Conservation (phyloP, 179 eudicot species). For the Pouteria campechiana region DNA sequence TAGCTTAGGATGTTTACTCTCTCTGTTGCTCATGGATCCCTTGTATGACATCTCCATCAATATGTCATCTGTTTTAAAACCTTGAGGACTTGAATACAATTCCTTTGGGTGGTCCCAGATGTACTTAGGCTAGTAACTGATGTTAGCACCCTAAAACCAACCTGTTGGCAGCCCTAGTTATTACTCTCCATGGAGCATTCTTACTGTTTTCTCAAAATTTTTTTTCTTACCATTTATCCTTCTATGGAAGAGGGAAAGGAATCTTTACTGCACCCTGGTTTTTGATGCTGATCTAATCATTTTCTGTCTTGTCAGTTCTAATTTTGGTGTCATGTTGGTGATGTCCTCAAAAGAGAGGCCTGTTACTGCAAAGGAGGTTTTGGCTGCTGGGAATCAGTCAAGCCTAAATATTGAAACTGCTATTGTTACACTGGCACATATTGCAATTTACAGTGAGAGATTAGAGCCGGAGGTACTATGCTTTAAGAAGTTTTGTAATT, state of each 20-base stretch:
- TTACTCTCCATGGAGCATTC: too few relatives aligned
- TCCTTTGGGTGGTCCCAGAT: too few relatives aligned
- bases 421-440: constrained; percentile 70
- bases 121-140: too few relatives aligned
- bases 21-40: too few relatives aligned
- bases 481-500: constrained; percentile 1
- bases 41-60: too few relatives aligned
- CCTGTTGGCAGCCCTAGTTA: too few relatives aligned
- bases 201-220: neutral
- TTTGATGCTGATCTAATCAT: neutral
- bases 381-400: constrained; percentile 46
- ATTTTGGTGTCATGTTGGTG: constrained; percentile 72
- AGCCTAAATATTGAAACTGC: constrained; percentile 65
- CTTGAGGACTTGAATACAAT: too few relatives aligned
- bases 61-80: too few relatives aligned
- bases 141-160: too few relatives aligned
- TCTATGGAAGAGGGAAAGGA: too few relatives aligned
- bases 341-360: constrained; percentile 42
- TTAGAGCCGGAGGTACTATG: constrained; percentile 90
- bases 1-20: too few relatives aligned
- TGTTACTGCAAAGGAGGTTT: constrained; percentile 55
- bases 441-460: constrained; percentile 73
- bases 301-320: constrained; percentile 38
- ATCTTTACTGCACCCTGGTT: neutral
- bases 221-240: neutral